These are phyloP conservation scores for Hanseniaspora lindneri DNA, from an alignment of 805 yeast genomes.

Conservation along the genomic window DNA sequence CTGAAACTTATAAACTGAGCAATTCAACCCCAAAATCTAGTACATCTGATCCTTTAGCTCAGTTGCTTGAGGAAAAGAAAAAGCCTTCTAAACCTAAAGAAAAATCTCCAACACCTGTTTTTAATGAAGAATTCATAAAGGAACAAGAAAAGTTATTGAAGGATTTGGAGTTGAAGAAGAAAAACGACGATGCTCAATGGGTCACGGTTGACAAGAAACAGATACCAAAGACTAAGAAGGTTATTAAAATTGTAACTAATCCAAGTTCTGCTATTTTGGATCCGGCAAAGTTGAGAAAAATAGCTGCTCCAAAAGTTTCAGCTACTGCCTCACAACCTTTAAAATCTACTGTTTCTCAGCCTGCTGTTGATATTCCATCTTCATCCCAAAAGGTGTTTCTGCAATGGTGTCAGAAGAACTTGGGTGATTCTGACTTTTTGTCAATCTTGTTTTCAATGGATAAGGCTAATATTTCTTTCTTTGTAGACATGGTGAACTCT, in stretches of 20 bases:
- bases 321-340: neutral
- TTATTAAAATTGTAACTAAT: slow-evolving; percentile 20
- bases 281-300: slow-evolving; percentile 30
- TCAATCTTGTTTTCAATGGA: slow-evolving; percentile 10
- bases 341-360: neutral
- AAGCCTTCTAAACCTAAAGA: neutral
- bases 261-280: slow-evolving; percentile 23
- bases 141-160: slow-evolving; percentile 5
- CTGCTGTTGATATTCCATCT: neutral
- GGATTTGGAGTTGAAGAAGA: slow-evolving; percentile 1
- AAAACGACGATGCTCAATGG: slow-evolving; percentile 6
- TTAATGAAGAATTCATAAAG: slow-evolving; percentile 3
- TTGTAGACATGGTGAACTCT: slow-evolving; percentile 13
- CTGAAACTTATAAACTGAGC: neutral
- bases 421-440: slow-evolving; percentile 12
- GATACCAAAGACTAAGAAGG: slow-evolving; percentile 22
- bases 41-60: neutral
- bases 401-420: slow-evolving; percentile 4
- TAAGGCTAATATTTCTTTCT: neutral
- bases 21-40: neutral
- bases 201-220: slow-evolving; percentile 17
- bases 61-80: neutral
- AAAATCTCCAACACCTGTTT: slow-evolving; percentile 1
- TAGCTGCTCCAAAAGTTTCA: slow-evolving; percentile 20
- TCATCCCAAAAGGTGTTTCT: slow-evolving; percentile 9